Conservation (phyloP, 2,329 filamentous ascomycete species). For the Pseudogymnoascus sp. region DNA sequence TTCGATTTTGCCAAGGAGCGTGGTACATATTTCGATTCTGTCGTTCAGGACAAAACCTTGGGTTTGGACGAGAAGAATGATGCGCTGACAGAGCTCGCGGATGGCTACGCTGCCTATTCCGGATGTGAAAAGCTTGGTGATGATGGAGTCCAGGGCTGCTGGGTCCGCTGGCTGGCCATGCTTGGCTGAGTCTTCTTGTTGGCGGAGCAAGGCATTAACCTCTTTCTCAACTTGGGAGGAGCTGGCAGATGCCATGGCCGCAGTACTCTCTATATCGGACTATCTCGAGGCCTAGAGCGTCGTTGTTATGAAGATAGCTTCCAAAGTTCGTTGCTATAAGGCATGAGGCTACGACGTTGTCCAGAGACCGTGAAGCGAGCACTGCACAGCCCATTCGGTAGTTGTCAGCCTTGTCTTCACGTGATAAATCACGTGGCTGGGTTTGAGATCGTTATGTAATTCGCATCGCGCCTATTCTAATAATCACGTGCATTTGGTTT, state of each 20-base stretch:
- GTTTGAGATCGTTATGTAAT: not conserved
- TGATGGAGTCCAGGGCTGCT: slow-evolving; percentile 23
- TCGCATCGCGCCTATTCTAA: not conserved
- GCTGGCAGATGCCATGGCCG: slow-evolving; percentile 28
- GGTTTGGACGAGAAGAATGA: slow-evolving; percentile 54
- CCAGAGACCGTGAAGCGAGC: not conserved
- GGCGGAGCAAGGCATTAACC: slow-evolving; percentile 34
- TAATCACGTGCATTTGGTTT: too few species aligned
- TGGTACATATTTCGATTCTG: slow-evolving; percentile 68
- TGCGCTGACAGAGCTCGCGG: slow-evolving; percentile 33
- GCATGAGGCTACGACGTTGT: not conserved
- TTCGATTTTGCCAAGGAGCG: slow-evolving; percentile 54
- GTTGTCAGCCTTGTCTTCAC: not conserved
- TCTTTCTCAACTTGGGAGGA: slow-evolving; percentile 37
- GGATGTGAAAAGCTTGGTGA: slow-evolving; percentile 26
- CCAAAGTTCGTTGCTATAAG: not conserved
- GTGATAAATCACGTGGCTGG: not conserved
- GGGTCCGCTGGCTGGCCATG: slow-evolving; percentile 17
- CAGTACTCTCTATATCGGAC: not conserved
- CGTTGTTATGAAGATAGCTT: not conserved
- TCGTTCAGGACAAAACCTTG: slow-evolving; percentile 52
- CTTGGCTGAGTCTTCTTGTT: slow-evolving; percentile 35
- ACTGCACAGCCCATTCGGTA: not conserved
- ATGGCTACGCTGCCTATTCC: slow-evolving; percentile 27
- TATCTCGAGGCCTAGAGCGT: not conserved